Evolutionary conservation across 169 alveolate species (phyloP), one percentile per base, ranked within the genome.

Genomic region (Ophryocystis elektroscirrha): DNA sequence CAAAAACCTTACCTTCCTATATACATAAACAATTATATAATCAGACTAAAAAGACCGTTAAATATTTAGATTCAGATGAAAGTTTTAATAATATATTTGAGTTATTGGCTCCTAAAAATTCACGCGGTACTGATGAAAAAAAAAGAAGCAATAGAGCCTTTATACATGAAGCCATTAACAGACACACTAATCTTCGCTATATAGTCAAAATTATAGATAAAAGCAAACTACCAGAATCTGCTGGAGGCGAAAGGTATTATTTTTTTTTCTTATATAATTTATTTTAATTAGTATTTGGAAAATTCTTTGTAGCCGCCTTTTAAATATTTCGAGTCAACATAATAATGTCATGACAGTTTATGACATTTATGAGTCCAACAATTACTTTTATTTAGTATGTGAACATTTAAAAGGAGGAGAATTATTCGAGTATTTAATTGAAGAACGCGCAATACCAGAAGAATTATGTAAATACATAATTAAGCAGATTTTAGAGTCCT

Each of bases 361-460:
- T 45, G 84, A 76, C 45, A 74, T 81, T 37, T 72, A 71, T 57
- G 91, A 81, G 59, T 75, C 73, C n/a, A 77, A 64, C 12, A 61
- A 76, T 19, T 51, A 67, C 26, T 81, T 71, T 51, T 71, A 75
- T 35, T 53, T 81, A 25, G 80, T 77, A 7, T 68, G 73, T 61
- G 89, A 81, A 63, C 69, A 75, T 57, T 60, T 80, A 39, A 68
- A 63, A 47, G 91, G 91, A 2, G 85, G 85, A 4, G 91, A 81
- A 46, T 73, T 81, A 4, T 81, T 79, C 56, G 82, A 69, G 59
- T 81, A 76, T 51, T 56, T 81, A 35, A 67, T 74, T 23, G 68
- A 62, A 16, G 83, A 81, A 60, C 74, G 73, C 46, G 79, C 76
- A 16, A 74, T 81, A 2, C 84, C 84, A 9, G 91, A 81, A 61